Conservation (phyloP, 208 protist genomes). For the Entamoeba invadens region DNA sequence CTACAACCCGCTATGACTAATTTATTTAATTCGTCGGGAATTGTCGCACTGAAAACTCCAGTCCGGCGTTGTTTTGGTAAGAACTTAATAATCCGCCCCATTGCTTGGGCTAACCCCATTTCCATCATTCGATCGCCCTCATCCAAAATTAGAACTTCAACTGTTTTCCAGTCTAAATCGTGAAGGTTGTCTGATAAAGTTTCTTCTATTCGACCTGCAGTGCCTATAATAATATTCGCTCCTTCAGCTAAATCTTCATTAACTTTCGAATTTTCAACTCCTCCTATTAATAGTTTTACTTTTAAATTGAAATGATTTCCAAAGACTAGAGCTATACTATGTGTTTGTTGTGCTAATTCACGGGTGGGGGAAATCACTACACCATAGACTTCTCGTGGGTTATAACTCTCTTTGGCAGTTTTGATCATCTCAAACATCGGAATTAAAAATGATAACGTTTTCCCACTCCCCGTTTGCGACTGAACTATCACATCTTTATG, state of each 20-base stretch:
- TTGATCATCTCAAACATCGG: background rate
- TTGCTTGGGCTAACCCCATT: background rate
- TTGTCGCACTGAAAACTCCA: constrained; percentile 27
- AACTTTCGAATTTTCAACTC: background rate
- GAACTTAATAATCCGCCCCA: background rate
- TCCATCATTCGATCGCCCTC: constrained; percentile 78
- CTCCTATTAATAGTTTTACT: background rate
- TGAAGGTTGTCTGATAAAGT: background rate
- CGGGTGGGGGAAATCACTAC: background rate
- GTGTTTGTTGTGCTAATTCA: background rate
- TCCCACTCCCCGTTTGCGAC: background rate
- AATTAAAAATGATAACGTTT: background rate
- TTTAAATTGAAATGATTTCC: background rate
- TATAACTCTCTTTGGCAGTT: background rate
- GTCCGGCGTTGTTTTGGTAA: constrained; percentile 18
- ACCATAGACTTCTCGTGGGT: background rate
- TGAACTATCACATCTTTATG: background rate
- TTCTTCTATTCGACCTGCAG: background rate
- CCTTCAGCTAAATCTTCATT: background rate
- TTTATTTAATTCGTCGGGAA: background rate
- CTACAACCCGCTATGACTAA: constrained; percentile 53
- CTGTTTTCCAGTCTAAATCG: constrained; percentile 23
- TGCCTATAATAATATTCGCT: background rate
- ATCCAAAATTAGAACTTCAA: constrained; percentile 88
- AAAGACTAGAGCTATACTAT: background rate